phyloP scores from a whole-genome alignment of 1,139 yeast genomes.

The Lodderomyces theae region DNA sequence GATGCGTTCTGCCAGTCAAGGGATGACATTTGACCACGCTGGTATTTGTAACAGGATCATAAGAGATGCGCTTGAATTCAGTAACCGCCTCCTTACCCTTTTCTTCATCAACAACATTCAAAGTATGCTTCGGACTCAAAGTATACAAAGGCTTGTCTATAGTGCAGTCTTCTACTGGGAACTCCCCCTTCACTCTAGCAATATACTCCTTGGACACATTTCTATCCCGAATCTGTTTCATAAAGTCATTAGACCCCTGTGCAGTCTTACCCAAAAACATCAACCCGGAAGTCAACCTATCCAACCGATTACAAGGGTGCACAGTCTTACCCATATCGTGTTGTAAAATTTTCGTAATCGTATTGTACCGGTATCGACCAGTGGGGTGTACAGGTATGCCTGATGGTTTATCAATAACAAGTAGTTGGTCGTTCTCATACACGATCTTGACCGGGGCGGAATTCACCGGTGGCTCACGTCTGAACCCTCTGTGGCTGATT shows the following conservation, averaged over 20 bases:
- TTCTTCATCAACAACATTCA: slow-evolving; percentile 63
- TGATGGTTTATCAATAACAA: slow-evolving; percentile 90
- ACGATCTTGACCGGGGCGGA: slow-evolving; percentile 70
- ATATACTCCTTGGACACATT: slow-evolving; percentile 79
- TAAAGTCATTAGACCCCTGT: slow-evolving; percentile 75
- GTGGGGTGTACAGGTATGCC: slow-evolving; percentile 98
- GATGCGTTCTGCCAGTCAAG: slow-evolving; percentile 90
- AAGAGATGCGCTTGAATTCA: slow-evolving; percentile 54
- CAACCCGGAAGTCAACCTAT: slow-evolving; percentile 87
- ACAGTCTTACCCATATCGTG: slow-evolving; percentile 61
- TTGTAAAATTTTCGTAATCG: slow-evolving; percentile 79
- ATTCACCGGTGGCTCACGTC: slow-evolving; percentile 90
- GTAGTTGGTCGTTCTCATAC: slow-evolving; percentile 70
- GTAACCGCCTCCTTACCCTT: slow-evolving; percentile 67
- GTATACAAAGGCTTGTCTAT: slow-evolving; percentile 74
- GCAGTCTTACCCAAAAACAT: slow-evolving; percentile 90
- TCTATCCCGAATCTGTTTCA: slow-evolving; percentile 70
- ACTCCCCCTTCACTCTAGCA: slow-evolving; percentile 84
- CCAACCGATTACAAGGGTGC: slow-evolving; percentile 91
- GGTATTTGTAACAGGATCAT: slow-evolving; percentile 53
- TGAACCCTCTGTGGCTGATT: slow-evolving; percentile 76
- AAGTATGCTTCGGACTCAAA: slow-evolving; percentile 72
- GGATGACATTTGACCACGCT: slow-evolving; percentile 85
- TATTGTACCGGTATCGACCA: slow-evolving; percentile 84
- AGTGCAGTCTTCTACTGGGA: slow-evolving; percentile 51